phyloP scores from a whole-genome alignment of 2,329 filamentous ascomycete species.

The Fusarium nisikadoi region DNA sequence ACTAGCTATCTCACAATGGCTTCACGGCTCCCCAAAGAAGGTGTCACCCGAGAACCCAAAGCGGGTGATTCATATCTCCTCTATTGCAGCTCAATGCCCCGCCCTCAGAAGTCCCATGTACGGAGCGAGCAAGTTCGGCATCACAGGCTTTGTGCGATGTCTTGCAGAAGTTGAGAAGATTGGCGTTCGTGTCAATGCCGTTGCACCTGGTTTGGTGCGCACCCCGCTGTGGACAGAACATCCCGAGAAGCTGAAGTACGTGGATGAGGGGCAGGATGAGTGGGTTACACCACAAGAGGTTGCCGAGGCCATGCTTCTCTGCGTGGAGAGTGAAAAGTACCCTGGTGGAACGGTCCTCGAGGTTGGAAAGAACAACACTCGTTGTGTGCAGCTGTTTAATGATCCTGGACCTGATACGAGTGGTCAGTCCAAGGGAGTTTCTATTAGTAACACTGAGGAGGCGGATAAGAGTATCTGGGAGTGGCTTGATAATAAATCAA shows the following conservation, averaged over 20 bases:
- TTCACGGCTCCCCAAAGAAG: constrained; percentile 39
- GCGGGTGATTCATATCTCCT: constrained; percentile 52
- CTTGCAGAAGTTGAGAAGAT: constrained; percentile 50
- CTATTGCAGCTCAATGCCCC: constrained; percentile 51
- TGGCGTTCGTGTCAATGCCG: constrained; percentile 54
- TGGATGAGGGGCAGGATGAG: constrained; percentile 49
- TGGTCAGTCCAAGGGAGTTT: constrained; percentile 42
- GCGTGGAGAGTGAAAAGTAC: constrained; percentile 48
- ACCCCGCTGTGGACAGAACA: constrained; percentile 60
- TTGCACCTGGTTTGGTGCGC: constrained; percentile 56
- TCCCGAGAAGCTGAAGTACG: constrained; percentile 54
- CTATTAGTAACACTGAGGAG: constrained; percentile 43
- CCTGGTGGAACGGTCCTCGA: constrained; percentile 56
- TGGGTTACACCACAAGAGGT: constrained; percentile 58
- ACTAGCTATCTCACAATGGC: constrained; percentile 53
- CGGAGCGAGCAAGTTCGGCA: constrained; percentile 52
- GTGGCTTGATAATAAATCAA: constrained; percentile 40
- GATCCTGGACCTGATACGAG: constrained; percentile 53
- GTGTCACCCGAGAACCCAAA: constrained; percentile 47
- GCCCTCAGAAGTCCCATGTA: constrained; percentile 52
- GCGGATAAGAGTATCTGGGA: constrained; percentile 44
- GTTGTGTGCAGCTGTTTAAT: constrained; percentile 49
- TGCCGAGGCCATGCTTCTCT: constrained; percentile 56
- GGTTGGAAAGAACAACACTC: constrained; percentile 47
- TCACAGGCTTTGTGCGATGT: constrained; percentile 55